Evolutionary conservation across 352 stramenopile genomes (phyloP).

Genomic region (Phytophthora fragariae): DNA sequence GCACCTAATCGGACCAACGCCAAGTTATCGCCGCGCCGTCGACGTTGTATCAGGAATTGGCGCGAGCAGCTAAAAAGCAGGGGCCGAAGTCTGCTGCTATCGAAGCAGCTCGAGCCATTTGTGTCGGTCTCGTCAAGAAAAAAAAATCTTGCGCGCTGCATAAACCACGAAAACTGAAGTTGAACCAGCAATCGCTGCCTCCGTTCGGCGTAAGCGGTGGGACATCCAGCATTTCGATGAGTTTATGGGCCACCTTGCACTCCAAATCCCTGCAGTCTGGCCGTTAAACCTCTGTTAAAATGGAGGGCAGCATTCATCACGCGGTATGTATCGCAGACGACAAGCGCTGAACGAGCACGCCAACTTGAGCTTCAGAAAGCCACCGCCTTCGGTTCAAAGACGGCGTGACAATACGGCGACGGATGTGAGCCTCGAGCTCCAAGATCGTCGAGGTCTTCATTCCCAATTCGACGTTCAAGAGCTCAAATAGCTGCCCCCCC

Average conservation of each 20-base stretch:
- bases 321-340: slow-evolving; percentile 21
- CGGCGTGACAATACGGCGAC: slow-evolving; percentile 17
- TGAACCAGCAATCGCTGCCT: slow-evolving; percentile 27
- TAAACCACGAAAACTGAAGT: slow-evolving; percentile 40
- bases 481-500: slow-evolving; percentile 16
- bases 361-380: slow-evolving; percentile 31
- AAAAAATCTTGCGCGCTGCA: slow-evolving; percentile 24
- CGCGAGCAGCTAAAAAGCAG: background rate
- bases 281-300: slow-evolving; percentile 13
- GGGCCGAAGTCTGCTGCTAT: background rate
- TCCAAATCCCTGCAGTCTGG: slow-evolving; percentile 2
- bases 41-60: slow-evolving; percentile 9
- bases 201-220: background rate
- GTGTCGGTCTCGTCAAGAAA: slow-evolving; percentile 16
- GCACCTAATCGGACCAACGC: background rate
- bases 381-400: slow-evolving; percentile 25
- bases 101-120: slow-evolving; percentile 2
- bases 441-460: slow-evolving; percentile 23
- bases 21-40: background rate
- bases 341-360: slow-evolving; percentile 20
- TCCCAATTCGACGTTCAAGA: slow-evolving; percentile 19
- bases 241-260: slow-evolving; percentile 13
- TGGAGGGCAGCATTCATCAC: background rate
- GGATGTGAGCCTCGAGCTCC: slow-evolving; percentile 11
- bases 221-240: background rate